phyloP scores from a whole-genome alignment of 2,329 filamentous ascomycete species.

The Ophiostoma sp. region DNA sequence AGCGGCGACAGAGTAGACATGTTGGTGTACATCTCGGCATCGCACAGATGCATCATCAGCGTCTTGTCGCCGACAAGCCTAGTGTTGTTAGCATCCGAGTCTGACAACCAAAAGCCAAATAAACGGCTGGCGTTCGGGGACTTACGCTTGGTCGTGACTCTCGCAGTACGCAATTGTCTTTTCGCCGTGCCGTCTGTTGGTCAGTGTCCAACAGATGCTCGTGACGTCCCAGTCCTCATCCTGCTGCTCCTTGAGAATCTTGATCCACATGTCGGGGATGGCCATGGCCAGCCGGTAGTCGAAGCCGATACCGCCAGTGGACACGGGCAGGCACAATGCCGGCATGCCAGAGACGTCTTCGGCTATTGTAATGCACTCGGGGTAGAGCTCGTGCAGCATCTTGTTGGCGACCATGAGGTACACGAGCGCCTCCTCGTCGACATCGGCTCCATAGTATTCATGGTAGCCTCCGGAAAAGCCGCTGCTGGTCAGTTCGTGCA shows the following conservation, averaged over 20 bases:
- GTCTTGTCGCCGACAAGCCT: conserved; percentile 95
- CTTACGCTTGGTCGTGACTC: conserved; percentile 95
- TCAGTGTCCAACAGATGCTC: conserved; percentile 77
- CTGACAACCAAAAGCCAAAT: background rate
- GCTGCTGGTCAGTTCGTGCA: conserved; percentile 39
- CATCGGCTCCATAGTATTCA: conserved; percentile 85
- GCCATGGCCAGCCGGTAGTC: conserved; percentile 98
- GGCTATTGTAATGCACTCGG: conserved; percentile 81
- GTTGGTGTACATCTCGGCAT: conserved; percentile 94
- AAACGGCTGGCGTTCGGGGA: conserved; percentile 27
- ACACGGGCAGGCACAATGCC: conserved; percentile 80
- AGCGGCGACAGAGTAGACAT: conserved; percentile 85
- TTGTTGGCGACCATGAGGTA: conserved; percentile 97
- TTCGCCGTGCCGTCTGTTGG: conserved; percentile 88
- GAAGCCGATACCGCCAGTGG: conserved; percentile 87
- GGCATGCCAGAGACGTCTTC: conserved; percentile 99
- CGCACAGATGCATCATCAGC: conserved; percentile 95
- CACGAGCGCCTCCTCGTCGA: conserved; percentile 88
- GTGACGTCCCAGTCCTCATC: conserved; percentile 91
- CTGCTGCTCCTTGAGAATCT: conserved; percentile 87
- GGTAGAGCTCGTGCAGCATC: conserved; percentile 86
- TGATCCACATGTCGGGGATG: conserved; percentile 98
- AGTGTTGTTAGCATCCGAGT: conserved; percentile 12
- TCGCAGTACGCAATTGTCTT: conserved; percentile 98
- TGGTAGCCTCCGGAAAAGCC: conserved; percentile 98